Conservation (phyloP, 129 eudicot genomes). For the Centella asiatica region DNA sequence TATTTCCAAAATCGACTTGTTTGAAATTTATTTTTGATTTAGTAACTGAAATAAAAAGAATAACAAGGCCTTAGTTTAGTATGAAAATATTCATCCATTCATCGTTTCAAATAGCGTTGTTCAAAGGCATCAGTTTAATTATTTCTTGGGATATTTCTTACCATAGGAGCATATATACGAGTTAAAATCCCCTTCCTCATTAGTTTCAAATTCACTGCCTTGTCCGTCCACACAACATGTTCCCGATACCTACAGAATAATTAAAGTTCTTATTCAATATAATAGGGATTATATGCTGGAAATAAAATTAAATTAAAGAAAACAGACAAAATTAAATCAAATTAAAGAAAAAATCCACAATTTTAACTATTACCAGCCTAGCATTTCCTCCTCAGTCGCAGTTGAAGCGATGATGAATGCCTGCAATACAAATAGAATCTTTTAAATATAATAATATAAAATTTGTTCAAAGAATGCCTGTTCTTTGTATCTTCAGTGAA, state of each 20-base stretch:
- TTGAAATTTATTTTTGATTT: no score
- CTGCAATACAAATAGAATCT: constrained; percentile 30
- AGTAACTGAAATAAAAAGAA: no score
- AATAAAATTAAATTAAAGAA: background rate
- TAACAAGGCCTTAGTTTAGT: no score
- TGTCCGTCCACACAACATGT: constrained; percentile 95
- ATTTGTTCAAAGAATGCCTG: background rate
- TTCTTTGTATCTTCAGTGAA: no score
- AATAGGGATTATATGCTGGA: no score
- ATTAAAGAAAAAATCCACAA: no score
- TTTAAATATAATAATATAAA: background rate
- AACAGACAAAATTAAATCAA: background rate
- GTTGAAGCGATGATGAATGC: constrained; percentile 97
- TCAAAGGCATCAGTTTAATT: no score
- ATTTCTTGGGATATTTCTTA: constrained; percentile 18
- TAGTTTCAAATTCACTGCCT: constrained; percentile 54
- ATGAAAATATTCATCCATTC: no score
- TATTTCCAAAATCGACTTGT: no score
- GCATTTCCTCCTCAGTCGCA: constrained; percentile 85
- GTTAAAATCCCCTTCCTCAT: constrained; percentile 84
- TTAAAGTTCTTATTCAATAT: no score
- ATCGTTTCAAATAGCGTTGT: no score
- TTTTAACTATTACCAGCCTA: constrained; percentile 51
- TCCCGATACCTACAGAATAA: constrained; percentile 75
- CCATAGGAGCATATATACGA: constrained; percentile 95